Evolutionary conservation across 1,284 basidiomycete genomes (phyloP), one percentile per base, ranked within the genome.

Genomic region (Rhodotorula sp.): DNA sequence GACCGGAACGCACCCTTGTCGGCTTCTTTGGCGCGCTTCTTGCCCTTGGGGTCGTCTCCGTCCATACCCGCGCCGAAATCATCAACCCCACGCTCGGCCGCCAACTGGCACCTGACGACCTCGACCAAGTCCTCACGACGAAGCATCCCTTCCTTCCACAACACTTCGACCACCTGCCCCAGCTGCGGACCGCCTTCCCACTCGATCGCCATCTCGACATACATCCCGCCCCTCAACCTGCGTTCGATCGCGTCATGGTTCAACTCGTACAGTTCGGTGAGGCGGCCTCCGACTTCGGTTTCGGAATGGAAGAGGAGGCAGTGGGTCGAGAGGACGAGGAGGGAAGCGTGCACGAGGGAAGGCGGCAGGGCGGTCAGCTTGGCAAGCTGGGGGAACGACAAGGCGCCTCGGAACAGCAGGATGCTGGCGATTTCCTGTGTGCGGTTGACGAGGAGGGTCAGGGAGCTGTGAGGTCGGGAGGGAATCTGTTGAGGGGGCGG

Each of bases 311-410:
- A 82, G 49, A 81, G 77, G 65, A 80, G 83, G 80, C 95, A 93
- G 81, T 99, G 95, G 81, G 98, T 95, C 34, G 95, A 86, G 64
- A 99, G 87, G 62, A 90, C 87, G 67, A 98, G 83, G 61, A 97
- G 84, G 43, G 89, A 85, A 28, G 89, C 89, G 65, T 90, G 87
- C 43, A 90, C 85, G 2, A 86, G 87, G 23, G 88, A 85, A 14
- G 88, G 85, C 78, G 87, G 88, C 54, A 91, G 80, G 55, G 76
- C 74, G 14, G 90, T 86, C 79, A 95, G 82, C 72, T 90, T 87
- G 7, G 76, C 68, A 43, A 85, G 77, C 18, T 83, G 81, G 5
- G 85, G 78, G 45, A 95, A 84, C 12, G 90, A 86, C 28, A 97
- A 84, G 48, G 95, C 87, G 21, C 95, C 95, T 54, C 91, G 87